A percentile compares a stretch with the other conserved stretches of the same genome.
Evolutionary conservation across 2,329 filamentous ascomycete species (phyloP).

Genomic region (Dichotomopilus funicola): DNA sequence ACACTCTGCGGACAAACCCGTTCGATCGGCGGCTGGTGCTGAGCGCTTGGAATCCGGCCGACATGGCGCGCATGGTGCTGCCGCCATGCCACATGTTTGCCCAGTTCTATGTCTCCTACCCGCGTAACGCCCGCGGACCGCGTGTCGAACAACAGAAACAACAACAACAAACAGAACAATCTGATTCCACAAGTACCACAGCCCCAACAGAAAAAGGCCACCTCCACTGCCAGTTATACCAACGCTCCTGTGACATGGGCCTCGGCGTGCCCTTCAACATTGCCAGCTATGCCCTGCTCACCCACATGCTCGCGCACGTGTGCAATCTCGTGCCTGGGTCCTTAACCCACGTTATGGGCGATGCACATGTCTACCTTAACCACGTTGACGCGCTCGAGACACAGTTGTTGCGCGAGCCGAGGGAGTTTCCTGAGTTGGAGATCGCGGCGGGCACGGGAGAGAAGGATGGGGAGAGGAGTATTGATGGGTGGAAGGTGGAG

Average conservation of each 20-base stretch:
- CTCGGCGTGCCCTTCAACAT: constrained; percentile 98
- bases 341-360: constrained; percentile 92
- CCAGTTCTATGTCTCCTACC: constrained; percentile 86
- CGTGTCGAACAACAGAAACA: not conserved
- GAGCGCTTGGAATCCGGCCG: constrained; percentile 87
- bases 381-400: constrained; percentile 80
- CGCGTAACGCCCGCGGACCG: constrained; percentile 29
- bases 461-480: constrained; percentile 48
- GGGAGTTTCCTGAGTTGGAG: constrained; percentile 70
- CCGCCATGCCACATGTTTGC: constrained; percentile 98
- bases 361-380: constrained; percentile 93
- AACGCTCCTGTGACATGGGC: constrained; percentile 94
- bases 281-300: constrained; percentile 85
- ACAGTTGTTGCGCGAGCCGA: constrained; percentile 75
- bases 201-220: constrained; percentile 47
- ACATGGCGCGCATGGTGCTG: constrained; percentile 80
- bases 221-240: constrained; percentile 84
- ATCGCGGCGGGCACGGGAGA: constrained; percentile 40
- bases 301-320: constrained; percentile 88
- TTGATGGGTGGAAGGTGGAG: constrained; percentile 85
- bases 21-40: constrained; percentile 89
- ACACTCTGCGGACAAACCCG: constrained; percentile 75
- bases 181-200: constrained; percentile 21
- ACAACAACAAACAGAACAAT: not conserved
- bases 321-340: constrained; percentile 79